These are phyloP conservation scores for Ricinus communis DNA, from an alignment of 345 rosid species.

Conservation along the genomic window DNA sequence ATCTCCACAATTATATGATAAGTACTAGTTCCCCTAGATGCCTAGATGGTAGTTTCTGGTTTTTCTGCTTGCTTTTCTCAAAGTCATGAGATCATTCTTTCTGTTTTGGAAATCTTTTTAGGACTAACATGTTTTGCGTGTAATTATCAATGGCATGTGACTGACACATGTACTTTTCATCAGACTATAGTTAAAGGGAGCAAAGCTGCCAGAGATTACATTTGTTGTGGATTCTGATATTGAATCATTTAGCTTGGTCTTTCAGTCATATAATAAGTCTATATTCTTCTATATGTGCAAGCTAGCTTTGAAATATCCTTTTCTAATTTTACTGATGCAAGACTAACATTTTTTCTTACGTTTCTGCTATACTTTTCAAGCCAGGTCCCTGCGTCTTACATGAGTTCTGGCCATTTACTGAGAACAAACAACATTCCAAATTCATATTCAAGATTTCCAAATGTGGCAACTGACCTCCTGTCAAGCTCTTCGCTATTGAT, in stretches of 20 bases:
- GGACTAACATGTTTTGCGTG: neutral
- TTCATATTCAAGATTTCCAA: constrained; percentile 19
- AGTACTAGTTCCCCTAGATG: too few species aligned
- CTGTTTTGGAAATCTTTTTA: neutral
- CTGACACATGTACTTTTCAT: too few species aligned
- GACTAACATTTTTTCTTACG: neutral
- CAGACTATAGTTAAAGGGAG: too few species aligned
- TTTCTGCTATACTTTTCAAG: constrained; percentile 2
- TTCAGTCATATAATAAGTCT: too few species aligned
- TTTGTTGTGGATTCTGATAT: too few species aligned
- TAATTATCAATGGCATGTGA: too few species aligned
- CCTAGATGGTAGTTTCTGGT: neutral
- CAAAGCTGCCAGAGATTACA: too few species aligned
- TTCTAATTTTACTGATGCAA: neutral
- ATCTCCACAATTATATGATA: neutral
- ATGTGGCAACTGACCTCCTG: constrained; percentile 10
- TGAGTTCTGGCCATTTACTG: constrained; percentile 17
- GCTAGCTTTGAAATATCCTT: neutral
- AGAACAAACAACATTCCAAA: constrained; percentile 19
- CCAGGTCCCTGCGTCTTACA: constrained; percentile 25
- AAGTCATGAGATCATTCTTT: neutral
- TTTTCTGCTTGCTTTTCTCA: neutral
- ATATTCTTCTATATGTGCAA: too few species aligned
- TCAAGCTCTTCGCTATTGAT: constrained; percentile 21
- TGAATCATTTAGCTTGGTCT: too few species aligned